Evolutionary conservation across 495 filamentous ascomycete species (phyloP).

Genomic region (Penicillium taxi): DNA sequence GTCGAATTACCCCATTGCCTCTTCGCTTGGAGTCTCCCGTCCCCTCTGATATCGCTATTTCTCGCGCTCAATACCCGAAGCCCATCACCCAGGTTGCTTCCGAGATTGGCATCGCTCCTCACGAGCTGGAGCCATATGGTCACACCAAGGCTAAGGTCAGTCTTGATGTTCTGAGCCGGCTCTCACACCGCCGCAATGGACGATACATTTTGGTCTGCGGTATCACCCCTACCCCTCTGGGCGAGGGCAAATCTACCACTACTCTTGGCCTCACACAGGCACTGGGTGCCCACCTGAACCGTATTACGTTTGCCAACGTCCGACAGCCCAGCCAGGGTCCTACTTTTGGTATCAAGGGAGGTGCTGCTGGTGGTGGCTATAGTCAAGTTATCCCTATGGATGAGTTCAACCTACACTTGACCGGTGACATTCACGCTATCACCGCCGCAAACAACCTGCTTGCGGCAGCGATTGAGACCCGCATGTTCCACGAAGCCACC

Average conservation of each 20-base stretch:
- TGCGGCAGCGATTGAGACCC: conserved; percentile 94
- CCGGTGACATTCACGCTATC: conserved; percentile 96
- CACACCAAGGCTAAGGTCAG: conserved; percentile 93
- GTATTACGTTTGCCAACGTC: conserved; percentile 90
- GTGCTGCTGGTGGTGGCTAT: conserved; percentile 93
- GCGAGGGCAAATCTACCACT: conserved; percentile 98
- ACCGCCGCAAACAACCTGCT: conserved; percentile 96
- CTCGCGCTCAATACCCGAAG: conserved; percentile 82
- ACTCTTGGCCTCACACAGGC: conserved; percentile 93
- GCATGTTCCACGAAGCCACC: conserved; percentile 94
- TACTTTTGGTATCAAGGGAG: conserved; percentile 98
- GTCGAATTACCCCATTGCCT: conserved; percentile 69
- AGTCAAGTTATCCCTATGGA: conserved; percentile 99
- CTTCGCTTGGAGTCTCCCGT: conserved; percentile 68
- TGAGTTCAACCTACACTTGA: conserved; percentile 96
- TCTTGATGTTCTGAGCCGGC: conserved; percentile 67
- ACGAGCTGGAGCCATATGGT: conserved; percentile 91
- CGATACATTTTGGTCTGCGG: conserved; percentile 87
- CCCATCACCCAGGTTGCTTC: conserved; percentile 73
- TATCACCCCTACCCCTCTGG: conserved; percentile 95
- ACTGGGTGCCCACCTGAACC: conserved; percentile 79
- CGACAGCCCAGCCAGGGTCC: conserved; percentile 95
- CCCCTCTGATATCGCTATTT: conserved; percentile 90
- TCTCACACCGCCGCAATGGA: conserved; percentile 79
- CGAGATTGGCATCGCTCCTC: conserved; percentile 75